phyloP scores from a whole-genome alignment of 2,329 filamentous ascomycete species.

The Cladosporium sp. region DNA sequence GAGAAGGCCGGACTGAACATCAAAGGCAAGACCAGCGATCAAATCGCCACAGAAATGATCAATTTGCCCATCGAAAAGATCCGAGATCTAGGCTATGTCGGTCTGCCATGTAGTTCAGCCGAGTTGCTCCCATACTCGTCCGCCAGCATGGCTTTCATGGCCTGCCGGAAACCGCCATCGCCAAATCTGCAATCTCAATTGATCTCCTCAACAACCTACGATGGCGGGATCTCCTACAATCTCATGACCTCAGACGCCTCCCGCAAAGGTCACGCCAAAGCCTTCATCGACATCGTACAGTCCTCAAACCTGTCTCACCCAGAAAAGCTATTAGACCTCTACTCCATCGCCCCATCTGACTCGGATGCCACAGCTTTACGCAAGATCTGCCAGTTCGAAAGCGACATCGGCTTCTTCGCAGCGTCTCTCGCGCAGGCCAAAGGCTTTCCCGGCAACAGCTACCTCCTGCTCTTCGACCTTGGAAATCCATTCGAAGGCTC shows the following conservation, averaged over 20 bases:
- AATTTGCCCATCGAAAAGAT: constrained; percentile 12
- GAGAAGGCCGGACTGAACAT: constrained; percentile 6
- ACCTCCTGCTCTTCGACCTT: constrained; percentile 18
- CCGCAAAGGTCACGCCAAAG: constrained; percentile 55
- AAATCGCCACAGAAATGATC: constrained; percentile 15
- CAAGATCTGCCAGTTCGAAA: constrained; percentile 20
- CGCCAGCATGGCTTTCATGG: constrained; percentile 12
- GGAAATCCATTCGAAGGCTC: constrained; percentile 17
- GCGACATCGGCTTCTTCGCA: constrained; percentile 19
- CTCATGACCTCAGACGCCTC: constrained; percentile 43
- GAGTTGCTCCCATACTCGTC: constrained; percentile 15
- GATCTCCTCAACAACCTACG: constrained; percentile 23
- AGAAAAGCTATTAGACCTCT: constrained; percentile 12
- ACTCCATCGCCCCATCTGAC: constrained; percentile 8
- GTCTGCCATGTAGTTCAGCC: constrained; percentile 14
- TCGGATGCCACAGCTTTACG: constrained; percentile 10
- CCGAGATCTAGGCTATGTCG: constrained; percentile 10
- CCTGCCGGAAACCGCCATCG: not conserved
- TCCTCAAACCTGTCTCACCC: not conserved
- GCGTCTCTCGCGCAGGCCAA: constrained; percentile 12
- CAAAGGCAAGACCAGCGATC: not conserved
- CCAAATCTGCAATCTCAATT: constrained; percentile 14
- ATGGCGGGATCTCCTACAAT: constrained; percentile 28
- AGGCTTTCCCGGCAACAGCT: constrained; percentile 11
- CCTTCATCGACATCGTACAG: constrained; percentile 47